These are phyloP conservation scores for Bocquillonia castaneifolia DNA, from an alignment of 441 rosid genomes.

Conservation along the genomic window DNA sequence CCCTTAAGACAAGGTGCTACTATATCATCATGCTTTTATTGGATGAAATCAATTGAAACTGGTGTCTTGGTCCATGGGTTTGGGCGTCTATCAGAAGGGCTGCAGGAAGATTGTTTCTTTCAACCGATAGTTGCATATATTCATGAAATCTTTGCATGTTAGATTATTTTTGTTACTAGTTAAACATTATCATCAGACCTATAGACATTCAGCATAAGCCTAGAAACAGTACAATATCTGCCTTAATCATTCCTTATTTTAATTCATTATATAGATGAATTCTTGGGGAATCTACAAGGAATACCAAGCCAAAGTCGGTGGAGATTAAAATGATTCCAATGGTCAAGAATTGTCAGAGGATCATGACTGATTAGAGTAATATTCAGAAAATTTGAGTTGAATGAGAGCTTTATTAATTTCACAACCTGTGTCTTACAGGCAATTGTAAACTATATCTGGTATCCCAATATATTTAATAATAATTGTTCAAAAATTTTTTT, in stretches of 20 bases:
- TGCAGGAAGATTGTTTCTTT: not conserved
- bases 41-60: not conserved
- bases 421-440: not conserved
- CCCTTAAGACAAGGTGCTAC: not conserved
- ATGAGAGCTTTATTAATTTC: not conserved
- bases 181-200: too few relatives aligned
- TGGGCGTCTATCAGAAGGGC: not conserved
- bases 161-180: too few relatives aligned
- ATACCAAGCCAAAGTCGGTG: not conserved
- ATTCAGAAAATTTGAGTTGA: not conserved
- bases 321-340: not conserved
- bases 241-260: not conserved
- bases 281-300: not conserved
- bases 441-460: conserved; percentile 3
- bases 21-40: not conserved
- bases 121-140: not conserved
- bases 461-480: not conserved
- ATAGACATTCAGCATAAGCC: too few relatives aligned
- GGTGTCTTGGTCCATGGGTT: not conserved
- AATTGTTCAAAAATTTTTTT: not conserved
- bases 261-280: conserved; percentile 2
- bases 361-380: not conserved
- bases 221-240: too few relatives aligned
- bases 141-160: not conserved
- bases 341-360: not conserved